Conservation (phyloP, 306 rosid species). For the Inga oerstediana region DNA sequence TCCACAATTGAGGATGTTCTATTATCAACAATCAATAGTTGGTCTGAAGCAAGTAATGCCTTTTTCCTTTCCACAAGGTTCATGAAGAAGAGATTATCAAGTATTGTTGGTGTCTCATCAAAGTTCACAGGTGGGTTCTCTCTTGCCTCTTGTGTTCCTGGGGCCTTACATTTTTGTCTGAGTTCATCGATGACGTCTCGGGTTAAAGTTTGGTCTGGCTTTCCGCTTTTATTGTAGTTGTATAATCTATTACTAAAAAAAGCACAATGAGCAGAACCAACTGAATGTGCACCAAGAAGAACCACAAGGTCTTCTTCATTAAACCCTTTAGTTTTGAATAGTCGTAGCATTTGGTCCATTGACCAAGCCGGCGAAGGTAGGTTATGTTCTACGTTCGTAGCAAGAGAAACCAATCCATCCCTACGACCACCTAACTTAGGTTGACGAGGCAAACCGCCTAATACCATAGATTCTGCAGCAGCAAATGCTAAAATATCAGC, state of each 20-base stretch:
- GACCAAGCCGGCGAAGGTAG: conserved; percentile 44
- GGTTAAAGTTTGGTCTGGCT: conserved; percentile 40
- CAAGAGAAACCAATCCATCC: conserved; percentile 49
- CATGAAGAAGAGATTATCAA: conserved; percentile 53
- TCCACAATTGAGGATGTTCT: not conserved
- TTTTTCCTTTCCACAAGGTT: conserved; percentile 38
- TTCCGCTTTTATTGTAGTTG: conserved; percentile 1
- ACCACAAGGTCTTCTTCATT: conserved; percentile 54
- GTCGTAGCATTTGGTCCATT: conserved; percentile 18
- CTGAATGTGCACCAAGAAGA: conserved; percentile 67
- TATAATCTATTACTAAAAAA: conserved; percentile 39
- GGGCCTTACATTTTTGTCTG: conserved; percentile 23
- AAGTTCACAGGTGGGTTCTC: conserved; percentile 29
- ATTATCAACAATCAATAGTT: not conserved
- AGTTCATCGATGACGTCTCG: conserved; percentile 4
- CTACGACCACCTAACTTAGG: conserved; percentile 51
- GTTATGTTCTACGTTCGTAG: conserved; percentile 27
- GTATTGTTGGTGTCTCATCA: conserved; percentile 49
- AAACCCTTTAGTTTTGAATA: conserved; percentile 49
- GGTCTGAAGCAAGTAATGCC: conserved; percentile 42
- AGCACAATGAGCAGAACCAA: conserved; percentile 53
- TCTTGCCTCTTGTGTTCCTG: not conserved
- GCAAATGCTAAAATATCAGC: conserved; percentile 61
- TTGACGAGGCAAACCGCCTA: conserved; percentile 39
- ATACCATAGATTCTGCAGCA: conserved; percentile 37